phyloP scores from a whole-genome alignment of 192 early-diverging fungal species.

The Coemansia sp. region DNA sequence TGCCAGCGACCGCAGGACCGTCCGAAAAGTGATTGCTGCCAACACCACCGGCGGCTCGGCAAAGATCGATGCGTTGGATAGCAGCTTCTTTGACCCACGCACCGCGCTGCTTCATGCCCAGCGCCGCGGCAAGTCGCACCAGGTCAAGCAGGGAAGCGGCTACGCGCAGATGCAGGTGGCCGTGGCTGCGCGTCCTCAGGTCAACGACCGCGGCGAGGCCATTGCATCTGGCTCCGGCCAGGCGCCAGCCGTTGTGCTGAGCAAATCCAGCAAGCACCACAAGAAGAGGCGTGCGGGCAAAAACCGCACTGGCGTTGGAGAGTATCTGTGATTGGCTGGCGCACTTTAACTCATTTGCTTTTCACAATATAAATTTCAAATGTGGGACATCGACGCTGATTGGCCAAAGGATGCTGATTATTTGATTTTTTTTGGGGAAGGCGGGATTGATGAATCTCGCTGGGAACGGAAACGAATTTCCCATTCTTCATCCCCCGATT shows the following conservation, averaged over 20 bases:
- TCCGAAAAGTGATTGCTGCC: conserved; percentile 51
- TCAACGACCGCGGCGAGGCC: conserved; percentile 60
- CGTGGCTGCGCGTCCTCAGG: conserved; percentile 28
- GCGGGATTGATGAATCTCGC: conserved; percentile 1
- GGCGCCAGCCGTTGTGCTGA: conserved; percentile 67
- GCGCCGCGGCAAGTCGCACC: conserved; percentile 32
- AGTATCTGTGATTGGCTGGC: conserved; percentile 22
- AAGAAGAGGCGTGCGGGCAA: conserved; percentile 63
- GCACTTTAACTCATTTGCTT: conserved; percentile 2
- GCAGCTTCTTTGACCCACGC: conserved; percentile 40
- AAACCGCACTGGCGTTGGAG: conserved; percentile 67
- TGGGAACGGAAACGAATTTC: not conserved
- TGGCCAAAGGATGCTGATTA: not conserved
- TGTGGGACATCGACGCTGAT: conserved; percentile 14
- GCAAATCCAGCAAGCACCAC: conserved; percentile 52
- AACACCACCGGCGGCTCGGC: conserved; percentile 49
- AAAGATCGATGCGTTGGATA: conserved; percentile 34
- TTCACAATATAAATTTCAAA: not conserved
- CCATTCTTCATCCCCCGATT: not conserved
- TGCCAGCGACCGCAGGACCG: conserved; percentile 61
- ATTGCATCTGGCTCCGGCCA: conserved; percentile 53
- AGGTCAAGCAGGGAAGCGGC: conserved; percentile 41
- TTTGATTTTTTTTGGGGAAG: conserved; percentile 23
- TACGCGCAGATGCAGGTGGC: conserved; percentile 40
- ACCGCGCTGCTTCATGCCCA: conserved; percentile 22